These are phyloP conservation scores for Parathielavia appendiculata DNA, from an alignment of 495 filamentous ascomycete species.

Conservation along the genomic window DNA sequence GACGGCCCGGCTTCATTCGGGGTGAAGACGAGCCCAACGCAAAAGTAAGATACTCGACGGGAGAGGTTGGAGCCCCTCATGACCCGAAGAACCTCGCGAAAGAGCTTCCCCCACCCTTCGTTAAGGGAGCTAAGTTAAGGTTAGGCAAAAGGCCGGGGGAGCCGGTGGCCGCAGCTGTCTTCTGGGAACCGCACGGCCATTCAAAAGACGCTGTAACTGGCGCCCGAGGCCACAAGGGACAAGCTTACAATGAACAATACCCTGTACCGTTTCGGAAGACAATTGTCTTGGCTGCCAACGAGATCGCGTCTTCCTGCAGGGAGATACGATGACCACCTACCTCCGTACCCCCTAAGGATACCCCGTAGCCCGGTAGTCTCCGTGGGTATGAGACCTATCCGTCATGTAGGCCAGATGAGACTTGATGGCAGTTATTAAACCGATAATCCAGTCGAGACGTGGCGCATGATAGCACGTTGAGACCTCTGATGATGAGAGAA, in stretches of 20 bases:
- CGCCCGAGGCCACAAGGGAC: not conserved
- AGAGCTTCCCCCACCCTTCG: not conserved
- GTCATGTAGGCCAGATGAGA: too few relatives aligned
- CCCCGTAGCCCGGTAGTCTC: too few relatives aligned
- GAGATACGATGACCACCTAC: too few relatives aligned
- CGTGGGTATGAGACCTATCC: too few relatives aligned
- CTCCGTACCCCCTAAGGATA: too few relatives aligned
- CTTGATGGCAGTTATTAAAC: too few relatives aligned
- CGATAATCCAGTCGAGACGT: too few relatives aligned
- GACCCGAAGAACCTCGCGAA: conserved; percentile 3
- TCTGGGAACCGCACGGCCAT: not conserved
- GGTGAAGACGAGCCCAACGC: not conserved
- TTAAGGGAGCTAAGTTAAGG: not conserved
- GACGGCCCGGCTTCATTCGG: too few relatives aligned
- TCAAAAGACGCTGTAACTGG: conserved; percentile 5
- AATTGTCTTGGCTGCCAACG: conserved; percentile 14
- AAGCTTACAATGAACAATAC: conserved; percentile 1
- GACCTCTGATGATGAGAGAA: too few relatives aligned
- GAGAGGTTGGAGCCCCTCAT: not conserved
- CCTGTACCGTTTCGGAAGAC: conserved; percentile 8
- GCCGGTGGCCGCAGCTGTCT: not conserved
- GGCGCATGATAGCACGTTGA: too few relatives aligned
- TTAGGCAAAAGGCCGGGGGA: not conserved
- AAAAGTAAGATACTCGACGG: not conserved
- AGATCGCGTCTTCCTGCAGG: too few relatives aligned